Evolutionary conservation across 1,139 yeast genomes (phyloP), one percentile per base, ranked within the genome.

Genomic region (Blastobotrys raffinosifermentans): DNA sequence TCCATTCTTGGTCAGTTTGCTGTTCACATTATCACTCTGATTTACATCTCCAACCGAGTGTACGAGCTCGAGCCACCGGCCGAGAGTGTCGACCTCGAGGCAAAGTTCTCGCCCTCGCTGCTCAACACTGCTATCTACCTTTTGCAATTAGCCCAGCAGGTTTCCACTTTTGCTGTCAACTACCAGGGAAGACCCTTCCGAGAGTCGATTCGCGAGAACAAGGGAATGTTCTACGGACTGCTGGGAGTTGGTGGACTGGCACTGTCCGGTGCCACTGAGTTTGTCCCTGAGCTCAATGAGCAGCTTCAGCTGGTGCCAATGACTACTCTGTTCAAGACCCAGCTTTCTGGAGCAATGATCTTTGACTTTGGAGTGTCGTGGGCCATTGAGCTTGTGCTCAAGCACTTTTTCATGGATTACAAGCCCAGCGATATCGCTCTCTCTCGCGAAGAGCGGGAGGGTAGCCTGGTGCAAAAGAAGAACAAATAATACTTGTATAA

Each of bases 141-240:
- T 58, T 73, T 91, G 45, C 97, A 89, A 64, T 73, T 91, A 53
- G 94, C 95, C 15, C 97, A 91, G 67, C 96, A 91, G 65, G 94
- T 93, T 33, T 85, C 96, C 9, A 91, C 99, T 0, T 91, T 91
- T 69, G 96, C 96, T 11, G 96, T 93, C 44, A 91, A 91, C 66
- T 91, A 91, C 63, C 96, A 86, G 67, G 99, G 99, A 35, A 78
- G 83, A 50, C 99, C 99, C 38, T 93, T 93, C 69, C 81, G 94
- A 60, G 96, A 93, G 66, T 78, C 87, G 45, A 82, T 91, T 53
- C 71, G 72, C 41, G 94, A 81, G 62, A 91, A 91, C 67, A 85
- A 80, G 66, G 97, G 97, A 48, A 91, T 91, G 98, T 91, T 82
- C 66, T 91, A 85, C 55, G 98, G 99, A 19, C 72, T 91, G 44